Evolutionary conservation across 2,329 filamentous ascomycete species (phyloP).

Genomic region (Colletotrichum caudatum): DNA sequence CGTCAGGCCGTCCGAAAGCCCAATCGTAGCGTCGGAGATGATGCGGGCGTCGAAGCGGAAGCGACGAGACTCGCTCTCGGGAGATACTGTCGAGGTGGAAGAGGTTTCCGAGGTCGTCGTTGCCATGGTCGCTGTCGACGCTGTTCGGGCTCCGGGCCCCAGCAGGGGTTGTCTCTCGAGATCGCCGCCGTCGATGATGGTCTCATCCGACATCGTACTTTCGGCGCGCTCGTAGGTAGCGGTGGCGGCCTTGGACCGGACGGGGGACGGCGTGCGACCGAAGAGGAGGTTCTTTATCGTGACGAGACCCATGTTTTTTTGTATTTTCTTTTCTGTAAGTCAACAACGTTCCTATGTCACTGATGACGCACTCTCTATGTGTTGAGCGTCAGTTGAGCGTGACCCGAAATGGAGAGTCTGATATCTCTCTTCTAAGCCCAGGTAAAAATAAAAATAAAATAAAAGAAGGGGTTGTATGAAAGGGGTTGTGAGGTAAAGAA

Average conservation of each 20-base stretch:
- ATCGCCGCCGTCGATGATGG: constrained; percentile 36
- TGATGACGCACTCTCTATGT: background rate
- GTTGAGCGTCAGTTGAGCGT: background rate
- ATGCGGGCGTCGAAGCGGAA: constrained; percentile 43
- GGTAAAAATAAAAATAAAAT: background rate
- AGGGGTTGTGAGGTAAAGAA: background rate
- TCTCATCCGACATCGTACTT: constrained; percentile 42
- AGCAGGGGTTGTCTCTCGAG: constrained; percentile 43
- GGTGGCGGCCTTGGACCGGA: constrained; percentile 15
- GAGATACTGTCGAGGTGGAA: constrained; percentile 18
- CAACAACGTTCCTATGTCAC: background rate
- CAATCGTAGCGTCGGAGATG: constrained; percentile 60
- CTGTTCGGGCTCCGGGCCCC: constrained; percentile 16
- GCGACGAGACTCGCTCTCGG: constrained; percentile 25
- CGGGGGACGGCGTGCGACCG: constrained; percentile 29
- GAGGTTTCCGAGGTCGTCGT: constrained; percentile 29
- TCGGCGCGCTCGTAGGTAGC: constrained; percentile 18
- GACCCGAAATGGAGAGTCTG: background rate
- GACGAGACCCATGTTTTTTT: constrained; percentile 39
- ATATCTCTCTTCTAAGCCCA: constrained; percentile 2
- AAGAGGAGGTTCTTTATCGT: constrained; percentile 42
- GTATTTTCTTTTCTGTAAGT: background rate
- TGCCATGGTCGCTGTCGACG: constrained; percentile 25
- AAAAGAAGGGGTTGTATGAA: background rate
- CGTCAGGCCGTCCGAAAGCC: constrained; percentile 82